Evolutionary conservation across 768 basidiomycete species (phyloP).

Genomic region (Suillus clintonianus): DNA sequence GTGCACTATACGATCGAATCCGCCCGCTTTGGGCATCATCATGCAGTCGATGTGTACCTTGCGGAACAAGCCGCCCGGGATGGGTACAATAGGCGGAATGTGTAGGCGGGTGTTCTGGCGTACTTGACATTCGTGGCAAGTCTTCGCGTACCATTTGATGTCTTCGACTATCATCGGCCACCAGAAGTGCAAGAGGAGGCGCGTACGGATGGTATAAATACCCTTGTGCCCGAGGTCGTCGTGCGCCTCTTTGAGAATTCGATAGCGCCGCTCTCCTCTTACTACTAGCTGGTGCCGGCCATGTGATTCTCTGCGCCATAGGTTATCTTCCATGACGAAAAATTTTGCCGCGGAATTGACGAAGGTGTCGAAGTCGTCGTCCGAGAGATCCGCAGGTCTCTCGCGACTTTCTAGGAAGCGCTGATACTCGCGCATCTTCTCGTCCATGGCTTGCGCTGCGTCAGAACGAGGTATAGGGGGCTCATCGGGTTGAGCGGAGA

Average conservation of each 20-base stretch:
- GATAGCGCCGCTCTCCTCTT: neutral
- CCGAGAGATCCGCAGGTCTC: too few relatives aligned
- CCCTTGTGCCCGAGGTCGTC: constrained; percentile 5
- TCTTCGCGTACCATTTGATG: neutral
- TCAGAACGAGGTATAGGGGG: too few relatives aligned
- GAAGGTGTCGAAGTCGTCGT: neutral
- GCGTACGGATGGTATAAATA: neutral
- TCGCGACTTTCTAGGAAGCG: too few relatives aligned
- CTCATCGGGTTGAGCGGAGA: too few relatives aligned
- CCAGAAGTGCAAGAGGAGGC: neutral
- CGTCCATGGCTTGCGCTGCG: too few relatives aligned
- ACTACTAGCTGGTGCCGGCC: neutral
- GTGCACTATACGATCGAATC: constrained; percentile 21
- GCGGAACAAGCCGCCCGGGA: neutral
- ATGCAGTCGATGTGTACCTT: neutral
- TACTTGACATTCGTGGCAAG: neutral
- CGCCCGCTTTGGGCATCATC: neutral
- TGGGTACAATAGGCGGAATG: neutral
- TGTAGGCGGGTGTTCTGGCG: neutral
- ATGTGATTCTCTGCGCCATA: neutral
- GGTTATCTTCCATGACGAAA: too few relatives aligned
- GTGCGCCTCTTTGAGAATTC: neutral
- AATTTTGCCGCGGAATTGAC: neutral
- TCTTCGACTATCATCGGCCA: neutral
- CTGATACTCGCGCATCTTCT: too few relatives aligned